phyloP scores from a whole-genome alignment of 306 rosid genomes.

The Pueraria montana region DNA sequence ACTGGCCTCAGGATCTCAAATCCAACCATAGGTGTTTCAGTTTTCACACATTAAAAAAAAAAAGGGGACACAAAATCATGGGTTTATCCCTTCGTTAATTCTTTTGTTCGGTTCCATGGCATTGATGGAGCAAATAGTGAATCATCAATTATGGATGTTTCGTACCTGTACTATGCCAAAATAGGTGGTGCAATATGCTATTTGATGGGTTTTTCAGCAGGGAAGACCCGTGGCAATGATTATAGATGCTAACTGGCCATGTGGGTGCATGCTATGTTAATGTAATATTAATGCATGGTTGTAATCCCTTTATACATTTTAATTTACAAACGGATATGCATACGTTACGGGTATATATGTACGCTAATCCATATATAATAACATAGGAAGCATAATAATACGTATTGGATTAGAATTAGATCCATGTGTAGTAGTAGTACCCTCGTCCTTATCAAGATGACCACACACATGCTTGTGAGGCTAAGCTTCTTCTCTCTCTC shows the following conservation, averaged over 20 bases:
- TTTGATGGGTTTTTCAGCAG: constrained; percentile 47
- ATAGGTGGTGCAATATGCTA: constrained; percentile 45
- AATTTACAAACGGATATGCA: constrained; percentile 35
- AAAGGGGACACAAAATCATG: constrained; percentile 45
- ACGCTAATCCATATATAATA: constrained; percentile 9
- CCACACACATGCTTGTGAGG: constrained; percentile 49
- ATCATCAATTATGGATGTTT: constrained; percentile 50
- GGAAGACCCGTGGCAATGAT: constrained; percentile 66
- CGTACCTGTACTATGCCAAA: constrained; percentile 46
- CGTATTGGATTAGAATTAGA: constrained; percentile 32
- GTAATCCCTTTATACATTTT: not conserved
- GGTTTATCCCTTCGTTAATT: constrained; percentile 46
- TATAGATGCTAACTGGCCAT: constrained; percentile 59
- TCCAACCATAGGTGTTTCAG: constrained; percentile 38
- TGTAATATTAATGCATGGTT: constrained; percentile 12
- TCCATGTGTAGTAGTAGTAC: constrained; percentile 4
- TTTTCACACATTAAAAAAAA: constrained; percentile 16
- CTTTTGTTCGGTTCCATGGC: constrained; percentile 45
- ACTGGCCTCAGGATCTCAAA: constrained; percentile 55
- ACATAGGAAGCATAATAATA: constrained; percentile 22
- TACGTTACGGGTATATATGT: constrained; percentile 31
- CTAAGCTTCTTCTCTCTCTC: constrained; percentile 4
- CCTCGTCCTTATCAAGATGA: constrained; percentile 22
- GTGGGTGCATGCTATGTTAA: constrained; percentile 49
- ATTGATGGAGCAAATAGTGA: constrained; percentile 39